Base-by-base conservation (phyloP, 2,329 filamentous ascomycete genomes). In the Camillea tinctor region DNA sequence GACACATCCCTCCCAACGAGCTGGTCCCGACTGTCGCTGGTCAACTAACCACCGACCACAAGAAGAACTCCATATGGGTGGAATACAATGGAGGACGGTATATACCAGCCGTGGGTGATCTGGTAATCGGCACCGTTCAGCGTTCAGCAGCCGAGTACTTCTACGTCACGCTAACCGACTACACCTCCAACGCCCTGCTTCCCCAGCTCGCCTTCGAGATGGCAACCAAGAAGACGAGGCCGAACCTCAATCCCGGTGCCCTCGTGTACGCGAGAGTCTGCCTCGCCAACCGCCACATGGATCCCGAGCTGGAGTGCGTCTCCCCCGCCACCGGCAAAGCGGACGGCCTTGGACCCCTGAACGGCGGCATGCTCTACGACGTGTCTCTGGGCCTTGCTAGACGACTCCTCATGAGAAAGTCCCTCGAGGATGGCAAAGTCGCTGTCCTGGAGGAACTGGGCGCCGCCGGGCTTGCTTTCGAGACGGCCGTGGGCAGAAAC, bases 121-220 rank as follows among this genome's bases (percentile, higher is more conserved):
- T 96, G 53, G 88, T 98, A 66, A 91, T 99, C 72, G 93, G 92
- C 60, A 93, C 91, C 65, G 83, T 98, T 68, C 86, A 91, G 71
- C 90, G 89, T 74, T 88, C 87, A 58, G 84, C 87, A 55, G 81
- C 83, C 59, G 95, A 98, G 68, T 84, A 85, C 73, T 97, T 91
- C 81, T 88, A 90, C 75, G 93, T 93, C 74, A 82, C 84, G 67
- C 82, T 98, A 56, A 89, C 91, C 24, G 81, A 87, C 57, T 84
- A 87, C 71, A 84, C 84, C 1, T 77, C 84, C 60, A 75, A 76
- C 54, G 92, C 91, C 1, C 80, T 91, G 19, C 86, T 98, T 1
- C 92, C 91, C 0, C 91, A 96, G 66, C 83, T 98, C 20, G 87
- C 93, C n/a, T 99, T 99, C 74, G 94, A 98, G 76, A 88, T 88